These are phyloP conservation scores for Trametes coccinea DNA, from an alignment of 768 basidiomycete genomes.

Conservation along the genomic window DNA sequence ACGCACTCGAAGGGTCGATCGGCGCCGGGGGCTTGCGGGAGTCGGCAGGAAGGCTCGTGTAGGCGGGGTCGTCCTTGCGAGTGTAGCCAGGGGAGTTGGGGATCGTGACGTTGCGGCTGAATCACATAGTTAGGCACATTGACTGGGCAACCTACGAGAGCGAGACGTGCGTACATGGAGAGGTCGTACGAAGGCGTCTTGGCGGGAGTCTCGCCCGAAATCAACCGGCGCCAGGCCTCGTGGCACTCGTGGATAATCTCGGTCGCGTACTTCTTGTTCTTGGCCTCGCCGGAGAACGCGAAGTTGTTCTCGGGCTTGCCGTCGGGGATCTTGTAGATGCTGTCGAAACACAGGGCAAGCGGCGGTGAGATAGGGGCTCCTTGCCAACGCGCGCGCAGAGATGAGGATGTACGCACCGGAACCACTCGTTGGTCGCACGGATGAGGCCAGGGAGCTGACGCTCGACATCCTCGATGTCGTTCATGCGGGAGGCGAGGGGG, in stretches of 20 bases:
- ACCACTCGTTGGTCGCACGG: conserved; percentile 99
- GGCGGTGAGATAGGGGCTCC: conserved; percentile 3
- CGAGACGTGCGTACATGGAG: conserved; percentile 68
- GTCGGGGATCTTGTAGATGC: conserved; percentile 96
- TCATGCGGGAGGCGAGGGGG: conserved; percentile 93
- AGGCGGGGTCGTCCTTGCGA: conserved; percentile 58
- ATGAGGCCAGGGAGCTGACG: conserved; percentile 95
- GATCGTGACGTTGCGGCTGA: conserved; percentile 79
- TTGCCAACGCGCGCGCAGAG: neutral
- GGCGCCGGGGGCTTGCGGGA: conserved; percentile 84
- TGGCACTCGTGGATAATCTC: conserved; percentile 99
- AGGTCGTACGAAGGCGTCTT: conserved; percentile 74
- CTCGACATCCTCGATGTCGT: conserved; percentile 99
- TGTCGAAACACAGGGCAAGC: conserved; percentile 30
- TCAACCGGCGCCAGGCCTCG: conserved; percentile 96
- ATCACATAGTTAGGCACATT: neutral
- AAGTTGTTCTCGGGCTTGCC: conserved; percentile 97
- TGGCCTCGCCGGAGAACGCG: conserved; percentile 99
- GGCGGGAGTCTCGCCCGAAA: conserved; percentile 74
- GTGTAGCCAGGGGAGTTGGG: conserved; percentile 73
- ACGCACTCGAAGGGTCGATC: conserved; percentile 86
- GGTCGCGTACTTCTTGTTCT: conserved; percentile 99
- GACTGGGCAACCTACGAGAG: neutral
- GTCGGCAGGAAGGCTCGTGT: conserved; percentile 70
- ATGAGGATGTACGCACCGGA: conserved; percentile 56